Conservation (phyloP, 176 grass and related monocot species). For the Oryza officinalis region DNA sequence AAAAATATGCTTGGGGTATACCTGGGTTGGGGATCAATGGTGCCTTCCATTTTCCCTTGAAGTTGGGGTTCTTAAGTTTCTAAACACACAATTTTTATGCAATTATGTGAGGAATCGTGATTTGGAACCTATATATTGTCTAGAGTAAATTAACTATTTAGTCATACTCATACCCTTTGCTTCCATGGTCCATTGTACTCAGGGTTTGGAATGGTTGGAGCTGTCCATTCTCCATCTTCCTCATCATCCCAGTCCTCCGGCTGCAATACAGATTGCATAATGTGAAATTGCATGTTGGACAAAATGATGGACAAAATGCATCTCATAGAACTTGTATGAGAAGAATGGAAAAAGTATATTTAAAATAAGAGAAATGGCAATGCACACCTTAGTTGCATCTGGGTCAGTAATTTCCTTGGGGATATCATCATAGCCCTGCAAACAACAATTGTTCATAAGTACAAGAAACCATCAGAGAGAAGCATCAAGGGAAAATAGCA, state of each 20-base stretch:
- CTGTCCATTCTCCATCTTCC: slow-evolving; percentile 75
- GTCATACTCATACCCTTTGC: slow-evolving; percentile 50
- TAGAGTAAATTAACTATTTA: background rate
- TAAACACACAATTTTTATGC: slow-evolving; percentile 11
- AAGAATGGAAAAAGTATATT: background rate
- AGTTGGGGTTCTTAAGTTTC: slow-evolving; percentile 83
- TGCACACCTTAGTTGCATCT: slow-evolving; percentile 62
- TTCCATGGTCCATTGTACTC: slow-evolving; percentile 75
- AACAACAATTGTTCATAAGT: background rate
- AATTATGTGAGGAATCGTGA: background rate
- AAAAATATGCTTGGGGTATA: slow-evolving; percentile 11
- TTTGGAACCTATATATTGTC: background rate
- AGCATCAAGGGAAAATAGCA: background rate
- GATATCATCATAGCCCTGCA: slow-evolving; percentile 80
- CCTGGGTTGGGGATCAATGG: slow-evolving; percentile 81
- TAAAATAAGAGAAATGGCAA: background rate
- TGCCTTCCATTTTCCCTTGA: slow-evolving; percentile 79
- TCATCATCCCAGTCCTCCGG: slow-evolving; percentile 75
- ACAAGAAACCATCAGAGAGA: background rate
- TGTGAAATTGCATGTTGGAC: background rate
- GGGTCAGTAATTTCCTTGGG: slow-evolving; percentile 65
- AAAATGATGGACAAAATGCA: background rate
- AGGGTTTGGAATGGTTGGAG: slow-evolving; percentile 62
- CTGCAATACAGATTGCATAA: slow-evolving; percentile 32
- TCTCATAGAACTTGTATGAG: background rate